phyloP scores from a whole-genome alignment of 345 rosid genomes.

The Stellera chamaejasme region DNA sequence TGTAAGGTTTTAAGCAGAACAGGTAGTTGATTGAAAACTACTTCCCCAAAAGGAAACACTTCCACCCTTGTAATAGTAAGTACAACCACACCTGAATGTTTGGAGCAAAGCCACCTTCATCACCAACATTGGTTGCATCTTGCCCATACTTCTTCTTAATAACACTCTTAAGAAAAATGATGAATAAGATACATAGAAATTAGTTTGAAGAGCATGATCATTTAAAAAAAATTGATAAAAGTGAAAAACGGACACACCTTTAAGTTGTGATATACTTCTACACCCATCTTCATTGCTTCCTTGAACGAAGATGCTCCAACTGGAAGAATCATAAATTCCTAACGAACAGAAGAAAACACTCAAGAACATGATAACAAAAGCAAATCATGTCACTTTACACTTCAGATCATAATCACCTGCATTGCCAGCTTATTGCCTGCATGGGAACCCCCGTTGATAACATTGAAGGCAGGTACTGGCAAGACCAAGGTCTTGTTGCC shows the following conservation, averaged over 20 bases:
- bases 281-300: conserved; percentile 79
- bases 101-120: conserved; percentile 64
- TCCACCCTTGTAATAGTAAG: not conserved
- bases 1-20: too few relatives aligned
- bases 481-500: conserved; percentile 55
- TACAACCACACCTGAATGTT: conserved; percentile 37
- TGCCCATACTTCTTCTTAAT: conserved; percentile 62
- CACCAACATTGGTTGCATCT: conserved; percentile 63
- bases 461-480: conserved; percentile 68
- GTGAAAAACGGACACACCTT: conserved; percentile 25
- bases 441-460: conserved; percentile 68
- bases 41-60: not conserved
- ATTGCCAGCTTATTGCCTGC: conserved; percentile 68
- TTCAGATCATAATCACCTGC: conserved; percentile 28
- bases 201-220: not conserved
- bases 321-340: conserved; percentile 77
- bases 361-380: conserved; percentile 6
- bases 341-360: conserved; percentile 2
- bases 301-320: conserved; percentile 56
- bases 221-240: not conserved
- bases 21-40: too few relatives aligned
- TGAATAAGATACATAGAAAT: conserved; percentile 1
- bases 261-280: conserved; percentile 62
- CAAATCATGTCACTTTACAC: not conserved
- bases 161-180: conserved; percentile 28